Percentiles rank a stretch among this genome's conserved stretches.
Evolutionary conservation across 371 early-diverging fungal genomes (phyloP).

Genomic region (Massospora cicadina): DNA sequence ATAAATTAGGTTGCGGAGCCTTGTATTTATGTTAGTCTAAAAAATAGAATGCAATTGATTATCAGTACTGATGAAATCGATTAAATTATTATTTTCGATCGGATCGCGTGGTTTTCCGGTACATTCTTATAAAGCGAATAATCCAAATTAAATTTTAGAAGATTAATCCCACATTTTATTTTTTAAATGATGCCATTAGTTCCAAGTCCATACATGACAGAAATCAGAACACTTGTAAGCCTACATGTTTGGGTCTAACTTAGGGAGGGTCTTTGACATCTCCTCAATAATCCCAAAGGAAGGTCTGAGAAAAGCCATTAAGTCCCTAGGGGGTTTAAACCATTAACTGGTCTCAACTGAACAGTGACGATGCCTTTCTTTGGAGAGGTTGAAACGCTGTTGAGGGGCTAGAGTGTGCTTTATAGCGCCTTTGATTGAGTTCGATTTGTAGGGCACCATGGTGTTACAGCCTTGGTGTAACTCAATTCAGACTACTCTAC

Average conservation of each 20-base stretch:
- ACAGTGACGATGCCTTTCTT: not conserved
- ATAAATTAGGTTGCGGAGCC: too few species aligned
- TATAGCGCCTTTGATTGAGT: not conserved
- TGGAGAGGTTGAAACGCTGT: not conserved
- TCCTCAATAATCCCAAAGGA: not conserved
- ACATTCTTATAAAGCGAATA: too few species aligned
- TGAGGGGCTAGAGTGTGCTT: not conserved
- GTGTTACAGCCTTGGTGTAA: not conserved
- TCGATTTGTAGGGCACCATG: not conserved
- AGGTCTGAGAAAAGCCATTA: not conserved
- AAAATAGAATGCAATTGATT: too few species aligned
- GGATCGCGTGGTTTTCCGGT: too few species aligned
- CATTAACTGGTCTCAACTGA: not conserved
- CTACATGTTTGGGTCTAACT: not conserved
- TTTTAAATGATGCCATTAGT: too few species aligned
- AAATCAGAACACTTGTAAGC: not conserved
- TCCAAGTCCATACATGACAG: too few species aligned
- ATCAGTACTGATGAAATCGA: too few species aligned
- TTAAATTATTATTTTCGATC: too few species aligned
- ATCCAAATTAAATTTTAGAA: too few species aligned
- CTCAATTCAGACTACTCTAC: not conserved
- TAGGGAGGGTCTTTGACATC: not conserved
- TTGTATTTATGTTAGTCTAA: too few species aligned
- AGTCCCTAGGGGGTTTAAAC: not conserved
- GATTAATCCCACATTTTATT: too few species aligned